phyloP scores from a whole-genome alignment of 2,329 filamentous ascomycete species.

The Neonectria ditissima region DNA sequence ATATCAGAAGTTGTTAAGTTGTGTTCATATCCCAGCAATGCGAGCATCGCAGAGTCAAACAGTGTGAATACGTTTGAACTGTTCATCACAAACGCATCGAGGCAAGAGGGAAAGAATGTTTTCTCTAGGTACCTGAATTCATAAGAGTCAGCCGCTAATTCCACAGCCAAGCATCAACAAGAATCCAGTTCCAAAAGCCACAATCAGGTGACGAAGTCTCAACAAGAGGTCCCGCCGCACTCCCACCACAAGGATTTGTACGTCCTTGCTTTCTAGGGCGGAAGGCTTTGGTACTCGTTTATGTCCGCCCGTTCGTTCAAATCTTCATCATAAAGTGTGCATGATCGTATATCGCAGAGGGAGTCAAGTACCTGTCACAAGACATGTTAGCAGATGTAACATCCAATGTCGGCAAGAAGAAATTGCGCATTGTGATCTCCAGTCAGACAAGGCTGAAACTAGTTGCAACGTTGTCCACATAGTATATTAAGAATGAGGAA shows the following conservation, averaged over 20 bases:
- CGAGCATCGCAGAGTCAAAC: slow-evolving; percentile 62
- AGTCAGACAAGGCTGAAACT: slow-evolving; percentile 79
- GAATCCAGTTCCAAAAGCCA: slow-evolving; percentile 49
- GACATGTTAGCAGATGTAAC: slow-evolving; percentile 52
- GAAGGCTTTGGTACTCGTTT: slow-evolving; percentile 65
- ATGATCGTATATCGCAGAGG: slow-evolving; percentile 18
- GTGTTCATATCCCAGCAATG: slow-evolving; percentile 64
- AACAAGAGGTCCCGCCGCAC: slow-evolving; percentile 68
- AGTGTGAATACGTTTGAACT: slow-evolving; percentile 68
- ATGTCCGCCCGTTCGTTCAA: slow-evolving; percentile 80
- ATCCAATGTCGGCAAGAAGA: slow-evolving; percentile 31
- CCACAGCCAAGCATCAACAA: slow-evolving; percentile 42
- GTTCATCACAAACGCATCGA: slow-evolving; percentile 59
- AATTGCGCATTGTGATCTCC: slow-evolving; percentile 48
- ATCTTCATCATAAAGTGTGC: slow-evolving; percentile 67
- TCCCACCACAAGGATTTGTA: slow-evolving; percentile 71
- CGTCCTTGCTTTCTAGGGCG: slow-evolving; percentile 67
- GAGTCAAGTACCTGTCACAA: slow-evolving; percentile 56
- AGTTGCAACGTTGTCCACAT: slow-evolving; percentile 70
- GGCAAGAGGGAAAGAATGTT: slow-evolving; percentile 32
- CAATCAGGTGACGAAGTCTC: slow-evolving; percentile 75
- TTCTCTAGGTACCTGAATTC: slow-evolving; percentile 51
- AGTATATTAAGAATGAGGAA: slow-evolving; percentile 75
- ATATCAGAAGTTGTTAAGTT: slow-evolving; percentile 64
- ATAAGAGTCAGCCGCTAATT: slow-evolving; percentile 48